Evolutionary conservation across 2,329 filamentous ascomycete genomes (phyloP).

Genomic region (Ophiostoma quercus): DNA sequence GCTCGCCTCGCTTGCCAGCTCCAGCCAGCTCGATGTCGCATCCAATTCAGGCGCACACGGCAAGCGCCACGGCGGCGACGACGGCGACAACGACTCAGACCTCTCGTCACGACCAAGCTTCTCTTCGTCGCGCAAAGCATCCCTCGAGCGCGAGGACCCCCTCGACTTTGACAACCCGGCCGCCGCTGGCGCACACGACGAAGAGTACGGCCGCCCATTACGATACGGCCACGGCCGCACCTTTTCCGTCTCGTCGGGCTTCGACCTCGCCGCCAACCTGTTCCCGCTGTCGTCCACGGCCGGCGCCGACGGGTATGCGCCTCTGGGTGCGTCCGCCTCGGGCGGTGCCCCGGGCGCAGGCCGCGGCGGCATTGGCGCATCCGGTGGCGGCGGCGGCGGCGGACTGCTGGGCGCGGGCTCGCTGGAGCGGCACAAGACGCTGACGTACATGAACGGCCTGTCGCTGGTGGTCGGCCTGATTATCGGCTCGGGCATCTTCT

Average conservation of each 20-base stretch:
- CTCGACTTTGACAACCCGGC: slow-evolving; percentile 58
- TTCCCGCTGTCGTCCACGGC: slow-evolving; percentile 80
- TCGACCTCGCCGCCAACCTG: slow-evolving; percentile 89
- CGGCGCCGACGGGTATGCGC: slow-evolving; percentile 70
- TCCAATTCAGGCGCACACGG: slow-evolving; percentile 52
- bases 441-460: slow-evolving; percentile 91
- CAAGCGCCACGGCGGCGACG: slow-evolving; percentile 47
- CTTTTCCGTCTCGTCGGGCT: slow-evolving; percentile 86
- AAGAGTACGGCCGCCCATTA: slow-evolving; percentile 33
- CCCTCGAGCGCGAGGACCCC: slow-evolving; percentile 81
- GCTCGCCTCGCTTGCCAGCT: slow-evolving; percentile 88
- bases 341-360: slow-evolving; percentile 51
- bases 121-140: slow-evolving; percentile 86
- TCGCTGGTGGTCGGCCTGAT: slow-evolving; percentile 88
- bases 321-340: slow-evolving; percentile 60
- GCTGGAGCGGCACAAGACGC: slow-evolving; percentile 88
- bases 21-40: slow-evolving; percentile 56
- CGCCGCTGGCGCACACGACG: slow-evolving; percentile 34
- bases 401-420: slow-evolving; percentile 66
- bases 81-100: slow-evolving; percentile 32
- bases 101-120: slow-evolving; percentile 78
- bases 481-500: slow-evolving; percentile 71
- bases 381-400: slow-evolving; percentile 49
- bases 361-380: slow-evolving; percentile 52
- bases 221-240: slow-evolving; percentile 59